These are phyloP conservation scores for Loxodes magnus DNA, from an alignment of 73 alveolate genomes.

Conservation along the genomic window DNA sequence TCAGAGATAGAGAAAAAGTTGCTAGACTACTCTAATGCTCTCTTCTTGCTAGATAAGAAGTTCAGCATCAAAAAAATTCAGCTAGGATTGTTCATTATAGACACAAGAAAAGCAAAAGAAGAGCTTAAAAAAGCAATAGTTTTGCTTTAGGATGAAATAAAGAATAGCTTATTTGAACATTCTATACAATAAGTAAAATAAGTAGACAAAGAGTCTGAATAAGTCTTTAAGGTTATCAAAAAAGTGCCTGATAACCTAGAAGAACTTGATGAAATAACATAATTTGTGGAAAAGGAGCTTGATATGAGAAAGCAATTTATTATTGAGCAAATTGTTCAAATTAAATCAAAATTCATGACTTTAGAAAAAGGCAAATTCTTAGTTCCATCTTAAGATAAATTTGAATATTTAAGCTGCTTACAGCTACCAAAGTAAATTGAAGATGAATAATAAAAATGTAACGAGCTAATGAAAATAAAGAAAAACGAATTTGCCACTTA, in stretches of 20 bases:
- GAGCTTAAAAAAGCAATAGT: background rate
- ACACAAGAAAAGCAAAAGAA: background rate
- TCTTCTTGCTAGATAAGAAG: no score
- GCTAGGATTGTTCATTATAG: background rate
- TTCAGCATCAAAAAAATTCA: no score
- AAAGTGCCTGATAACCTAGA: conserved; percentile 38
- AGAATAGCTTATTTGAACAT: no score
- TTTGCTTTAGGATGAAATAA: no score
- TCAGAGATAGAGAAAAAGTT: no score
- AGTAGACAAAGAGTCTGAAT: conserved; percentile 49
- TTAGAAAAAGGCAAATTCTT: conserved; percentile 31
- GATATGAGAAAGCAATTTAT: conserved; percentile 33
- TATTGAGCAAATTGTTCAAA: conserved; percentile 30
- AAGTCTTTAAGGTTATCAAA: conserved; percentile 16
- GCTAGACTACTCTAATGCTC: background rate
- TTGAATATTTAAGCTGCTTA: conserved; percentile 58
- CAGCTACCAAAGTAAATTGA: conserved; percentile 43
- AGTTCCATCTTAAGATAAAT: conserved; percentile 46
- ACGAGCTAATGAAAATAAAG: conserved; percentile 22
- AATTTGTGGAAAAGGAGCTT: conserved; percentile 34
- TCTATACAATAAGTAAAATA: conserved; percentile 34
- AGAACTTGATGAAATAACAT: conserved; percentile 37
- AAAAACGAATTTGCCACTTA: conserved; percentile 47
- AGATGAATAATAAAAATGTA: conserved; percentile 36
- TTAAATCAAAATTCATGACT: conserved; percentile 48